Evolutionary conservation across 2,329 filamentous ascomycete genomes (phyloP).

Genomic region (Ophiostoma ips): DNA sequence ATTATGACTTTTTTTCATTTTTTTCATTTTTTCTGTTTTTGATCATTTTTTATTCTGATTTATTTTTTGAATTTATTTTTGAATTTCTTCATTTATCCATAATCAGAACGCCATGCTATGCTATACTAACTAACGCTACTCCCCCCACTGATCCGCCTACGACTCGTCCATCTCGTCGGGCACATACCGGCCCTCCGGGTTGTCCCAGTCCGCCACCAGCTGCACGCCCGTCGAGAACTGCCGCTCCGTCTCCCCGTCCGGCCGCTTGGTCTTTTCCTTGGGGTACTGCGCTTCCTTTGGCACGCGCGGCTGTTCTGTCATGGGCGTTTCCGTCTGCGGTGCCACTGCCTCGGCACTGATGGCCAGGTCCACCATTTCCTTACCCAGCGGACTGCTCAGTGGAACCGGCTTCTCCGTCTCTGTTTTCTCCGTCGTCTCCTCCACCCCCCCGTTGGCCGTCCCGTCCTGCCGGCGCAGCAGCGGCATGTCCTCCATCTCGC

Average conservation of each 20-base stretch:
- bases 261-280: neutral
- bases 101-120: too few species aligned
- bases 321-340: neutral
- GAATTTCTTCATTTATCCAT: neutral
- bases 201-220: conserved; percentile 14
- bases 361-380: neutral
- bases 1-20: too few species aligned
- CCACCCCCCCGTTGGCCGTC: neutral
- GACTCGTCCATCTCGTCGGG: neutral
- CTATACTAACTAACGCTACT: neutral
- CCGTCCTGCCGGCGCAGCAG: neutral
- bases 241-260: neutral
- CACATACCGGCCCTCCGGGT: conserved; percentile 13
- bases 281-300: neutral
- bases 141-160: neutral
- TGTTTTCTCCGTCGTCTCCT: neutral
- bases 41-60: too few species aligned
- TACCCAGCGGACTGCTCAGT: neutral
- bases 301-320: neutral
- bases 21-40: too few species aligned
- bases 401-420: neutral
- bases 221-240: neutral
- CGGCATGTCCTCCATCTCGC: conserved; percentile 11
- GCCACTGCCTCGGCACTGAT: neutral
- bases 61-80: neutral